These are phyloP conservation scores for Paraurostyla sp. DNA, from an alignment of 73 alveolate species.

Conservation along the genomic window DNA sequence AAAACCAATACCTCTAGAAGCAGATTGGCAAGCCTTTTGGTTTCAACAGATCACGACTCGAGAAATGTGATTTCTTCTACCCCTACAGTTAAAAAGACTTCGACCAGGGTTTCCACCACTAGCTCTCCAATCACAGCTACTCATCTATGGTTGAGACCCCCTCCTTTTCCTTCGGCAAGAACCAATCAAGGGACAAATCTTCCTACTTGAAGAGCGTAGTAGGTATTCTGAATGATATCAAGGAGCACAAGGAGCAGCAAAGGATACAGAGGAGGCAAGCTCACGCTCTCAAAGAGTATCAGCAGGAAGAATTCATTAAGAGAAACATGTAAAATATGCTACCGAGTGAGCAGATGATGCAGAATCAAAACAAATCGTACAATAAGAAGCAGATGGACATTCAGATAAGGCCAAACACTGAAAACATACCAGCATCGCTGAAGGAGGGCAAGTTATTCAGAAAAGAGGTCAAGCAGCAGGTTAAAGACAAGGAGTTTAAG, in stretches of 20 bases:
- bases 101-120: neutral
- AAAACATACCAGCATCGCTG: neutral
- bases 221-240: neutral
- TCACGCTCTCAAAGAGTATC: conserved; percentile 18
- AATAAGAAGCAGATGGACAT: neutral
- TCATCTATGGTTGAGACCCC: neutral
- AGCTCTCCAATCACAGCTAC: neutral
- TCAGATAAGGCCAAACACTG: neutral
- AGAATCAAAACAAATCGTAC: conserved; percentile 7
- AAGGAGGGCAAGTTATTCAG: neutral
- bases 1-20: neutral
- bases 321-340: neutral
- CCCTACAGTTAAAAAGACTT: conserved; percentile 10
- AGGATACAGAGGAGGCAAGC: neutral
- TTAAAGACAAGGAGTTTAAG: neutral
- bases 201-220: conserved; percentile 1
- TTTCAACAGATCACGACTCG: neutral
- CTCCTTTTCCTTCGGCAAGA: neutral
- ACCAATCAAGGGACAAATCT: neutral
- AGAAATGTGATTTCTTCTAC: conserved; percentile 19
- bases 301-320: neutral
- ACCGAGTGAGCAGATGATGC: neutral
- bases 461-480: neutral
- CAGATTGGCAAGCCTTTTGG: neutral
- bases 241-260: neutral